Evolutionary conservation across 2,329 filamentous ascomycete genomes (phyloP).

Genomic region (Beauveria australis): DNA sequence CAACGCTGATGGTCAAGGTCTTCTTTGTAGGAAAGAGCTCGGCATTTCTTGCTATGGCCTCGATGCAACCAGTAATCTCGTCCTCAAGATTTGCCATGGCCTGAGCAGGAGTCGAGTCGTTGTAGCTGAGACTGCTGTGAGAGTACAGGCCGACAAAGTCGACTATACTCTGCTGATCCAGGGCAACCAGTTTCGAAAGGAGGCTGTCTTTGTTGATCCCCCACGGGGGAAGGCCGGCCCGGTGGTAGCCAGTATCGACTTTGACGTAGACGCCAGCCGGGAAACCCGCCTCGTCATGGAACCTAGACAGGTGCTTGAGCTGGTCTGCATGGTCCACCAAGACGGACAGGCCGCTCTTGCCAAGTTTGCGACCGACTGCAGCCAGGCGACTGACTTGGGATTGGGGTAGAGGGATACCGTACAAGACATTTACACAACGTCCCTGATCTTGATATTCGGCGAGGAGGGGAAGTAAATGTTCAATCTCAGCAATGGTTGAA

Average conservation of each 20-base stretch:
- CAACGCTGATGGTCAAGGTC: slow-evolving; percentile 22
- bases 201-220: slow-evolving; percentile 30
- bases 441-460: slow-evolving; percentile 24
- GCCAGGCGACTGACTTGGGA: slow-evolving; percentile 45
- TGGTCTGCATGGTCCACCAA: slow-evolving; percentile 51
- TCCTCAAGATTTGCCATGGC: slow-evolving; percentile 23
- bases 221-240: slow-evolving; percentile 45
- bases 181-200: slow-evolving; percentile 25
- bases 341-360: slow-evolving; percentile 38
- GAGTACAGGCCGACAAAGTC: slow-evolving; percentile 23
- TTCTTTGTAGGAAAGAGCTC: slow-evolving; percentile 13
- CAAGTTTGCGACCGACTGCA: slow-evolving; percentile 34
- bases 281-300: slow-evolving; percentile 21
- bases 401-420: slow-evolving; percentile 50
- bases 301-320: slow-evolving; percentile 24
- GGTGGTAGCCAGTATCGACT: slow-evolving; percentile 56
- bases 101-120: slow-evolving; percentile 17
- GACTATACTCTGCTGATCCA: slow-evolving; percentile 14
- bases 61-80: slow-evolving; percentile 24
- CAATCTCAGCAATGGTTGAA: slow-evolving; percentile 51
- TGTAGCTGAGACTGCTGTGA: slow-evolving; percentile 26
- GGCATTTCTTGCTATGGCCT: slow-evolving; percentile 14
- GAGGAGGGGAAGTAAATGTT: slow-evolving; percentile 43
- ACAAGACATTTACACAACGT: slow-evolving; percentile 36
- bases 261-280: slow-evolving; percentile 45